Base-by-base conservation (phyloP, 2,329 filamentous ascomycete species). In the Orbilia oligospora region DNA sequence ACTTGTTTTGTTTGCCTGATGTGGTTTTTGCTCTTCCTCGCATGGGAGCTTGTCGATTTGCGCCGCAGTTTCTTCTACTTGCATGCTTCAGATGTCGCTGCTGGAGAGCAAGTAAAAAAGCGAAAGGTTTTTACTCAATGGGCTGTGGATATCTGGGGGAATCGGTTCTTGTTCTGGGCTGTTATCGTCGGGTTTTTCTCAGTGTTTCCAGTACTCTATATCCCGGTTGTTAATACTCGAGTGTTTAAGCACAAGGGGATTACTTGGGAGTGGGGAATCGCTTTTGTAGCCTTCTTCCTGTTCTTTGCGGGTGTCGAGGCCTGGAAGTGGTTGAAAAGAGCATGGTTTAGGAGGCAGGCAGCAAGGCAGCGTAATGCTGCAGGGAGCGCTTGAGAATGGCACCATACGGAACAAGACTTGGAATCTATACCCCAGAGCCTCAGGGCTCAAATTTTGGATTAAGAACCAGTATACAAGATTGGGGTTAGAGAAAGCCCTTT, bases 1-100 rank as follows among this genome's bases (percentile, higher is more conserved):
- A 92, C 91, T 0, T 91, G 89, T 5, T 93, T 93, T 82, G 91
- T 90, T 44, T 91, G 89, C 80, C 86, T 93, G 67, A 93, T 91
- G 0, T 93, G 91, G 91, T 91, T 91, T 81, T 90, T 91, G 0
- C 87, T 93, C 20, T 92, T 93, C 85, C 86, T 93, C 2, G 92
- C 92, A 0, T 94, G 92, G 92, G 91, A 93, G 69, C 81, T 82
- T 76, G 81, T 80, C 8, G 81, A 92, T 82, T 88, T 91, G 85
- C 90, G 91, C 22, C 89, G 90, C 53, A 91, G 89, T 10, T 93
- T 94, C 86, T 93, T 93, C 88, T 87, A 88, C 81, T 92, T 93
- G 90, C 88, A 92, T 85, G 86, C 16, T 88, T 87, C 27, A 89
- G 88, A 82, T 85, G 85, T 71, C 89, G 89, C 83, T 4, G 56